Evolutionary conservation across 805 yeast genomes (phyloP).

Genomic region (Priceomyces medius): DNA sequence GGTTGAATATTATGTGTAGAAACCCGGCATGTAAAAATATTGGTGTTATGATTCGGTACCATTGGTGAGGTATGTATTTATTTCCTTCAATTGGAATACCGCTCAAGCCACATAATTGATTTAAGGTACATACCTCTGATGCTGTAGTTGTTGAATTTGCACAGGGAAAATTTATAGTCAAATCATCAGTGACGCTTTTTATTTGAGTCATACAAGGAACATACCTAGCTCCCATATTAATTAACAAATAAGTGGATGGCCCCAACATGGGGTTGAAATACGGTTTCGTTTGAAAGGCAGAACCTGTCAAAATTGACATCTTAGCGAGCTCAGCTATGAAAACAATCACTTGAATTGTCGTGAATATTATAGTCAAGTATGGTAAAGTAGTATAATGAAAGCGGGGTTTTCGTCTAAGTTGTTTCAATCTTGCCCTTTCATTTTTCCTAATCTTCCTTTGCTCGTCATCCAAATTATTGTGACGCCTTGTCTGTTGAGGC

Average conservation of each 20-base stretch:
- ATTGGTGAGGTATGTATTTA: conserved; percentile 53
- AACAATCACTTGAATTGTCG: conserved; percentile 50
- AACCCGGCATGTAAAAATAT: conserved; percentile 75
- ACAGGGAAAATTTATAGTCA: conserved; percentile 56
- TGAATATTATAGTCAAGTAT: conserved; percentile 40
- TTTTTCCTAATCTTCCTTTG: conserved; percentile 15
- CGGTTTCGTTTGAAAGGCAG: conserved; percentile 66
- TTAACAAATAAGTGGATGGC: conserved; percentile 64
- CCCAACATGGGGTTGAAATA: conserved; percentile 79
- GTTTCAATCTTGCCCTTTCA: conserved; percentile 24
- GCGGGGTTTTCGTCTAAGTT: conserved; percentile 26
- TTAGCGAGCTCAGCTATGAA: conserved; percentile 60
- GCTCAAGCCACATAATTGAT: conserved; percentile 60
- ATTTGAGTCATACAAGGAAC: conserved; percentile 67
- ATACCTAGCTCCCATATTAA: conserved; percentile 70
- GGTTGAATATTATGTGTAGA: conserved; percentile 63
- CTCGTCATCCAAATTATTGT: conserved; percentile 10
- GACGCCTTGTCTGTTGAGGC: conserved; percentile 1
- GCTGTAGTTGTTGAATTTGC: conserved; percentile 58
- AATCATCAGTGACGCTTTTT: conserved; percentile 47
- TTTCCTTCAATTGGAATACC: conserved; percentile 38
- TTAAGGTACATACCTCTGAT: conserved; percentile 57
- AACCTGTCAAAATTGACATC: conserved; percentile 60
- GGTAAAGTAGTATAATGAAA: conserved; percentile 40
- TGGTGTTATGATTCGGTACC: conserved; percentile 70